These are phyloP conservation scores for Cyanidiococcus yangmingshanensis DNA, from an alignment of 23 red algal species.

Conservation along the genomic window DNA sequence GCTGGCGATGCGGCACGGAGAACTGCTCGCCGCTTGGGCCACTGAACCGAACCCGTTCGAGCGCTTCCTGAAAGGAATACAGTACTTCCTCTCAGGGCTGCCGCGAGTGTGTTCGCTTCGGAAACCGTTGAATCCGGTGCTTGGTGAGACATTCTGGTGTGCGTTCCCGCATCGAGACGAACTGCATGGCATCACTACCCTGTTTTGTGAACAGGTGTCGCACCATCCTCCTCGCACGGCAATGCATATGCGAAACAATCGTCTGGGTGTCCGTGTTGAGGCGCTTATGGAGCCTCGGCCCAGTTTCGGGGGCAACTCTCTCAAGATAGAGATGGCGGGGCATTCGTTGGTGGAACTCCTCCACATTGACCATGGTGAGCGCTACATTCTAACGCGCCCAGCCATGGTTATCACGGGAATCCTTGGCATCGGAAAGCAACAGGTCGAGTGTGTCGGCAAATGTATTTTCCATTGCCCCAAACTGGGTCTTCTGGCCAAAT, in stretches of 20 bases:
- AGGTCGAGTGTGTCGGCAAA: constrained; percentile 59
- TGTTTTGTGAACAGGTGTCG: constrained; percentile 87
- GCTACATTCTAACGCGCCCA: constrained; percentile 72
- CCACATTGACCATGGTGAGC: constrained; percentile 43
- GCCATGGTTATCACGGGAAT: constrained; percentile 57
- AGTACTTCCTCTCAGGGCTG: constrained; percentile 72
- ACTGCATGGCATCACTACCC: constrained; percentile 22
- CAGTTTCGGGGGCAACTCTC: constrained; percentile 76
- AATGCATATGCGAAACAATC: constrained; percentile 67
- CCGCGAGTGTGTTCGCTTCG: constrained; percentile 73
- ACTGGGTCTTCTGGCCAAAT: constrained; percentile 47
- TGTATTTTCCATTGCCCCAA: constrained; percentile 42
- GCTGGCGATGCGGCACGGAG: constrained; percentile 81
- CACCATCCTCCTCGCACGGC: constrained; percentile 95
- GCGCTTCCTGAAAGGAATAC: constrained; percentile 58
- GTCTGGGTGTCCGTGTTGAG: constrained; percentile 65
- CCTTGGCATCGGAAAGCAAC: constrained; percentile 63
- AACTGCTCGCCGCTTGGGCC: constrained; percentile 39
- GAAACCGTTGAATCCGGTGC: constrained; percentile 90
- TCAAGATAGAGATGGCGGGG: constrained; percentile 69
- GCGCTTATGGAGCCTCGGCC: constrained; percentile 65
- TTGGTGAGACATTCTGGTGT: constrained; percentile 83
- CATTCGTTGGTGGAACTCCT: constrained; percentile 44
- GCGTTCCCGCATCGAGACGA: constrained; percentile 54
- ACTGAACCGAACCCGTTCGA: constrained; percentile 39